A percentile compares a stretch with the other conserved stretches of the same genome.
These are phyloP conservation scores for Musa acuminata DNA, from an alignment of 176 grass and related monocot species.

Conservation along the genomic window DNA sequence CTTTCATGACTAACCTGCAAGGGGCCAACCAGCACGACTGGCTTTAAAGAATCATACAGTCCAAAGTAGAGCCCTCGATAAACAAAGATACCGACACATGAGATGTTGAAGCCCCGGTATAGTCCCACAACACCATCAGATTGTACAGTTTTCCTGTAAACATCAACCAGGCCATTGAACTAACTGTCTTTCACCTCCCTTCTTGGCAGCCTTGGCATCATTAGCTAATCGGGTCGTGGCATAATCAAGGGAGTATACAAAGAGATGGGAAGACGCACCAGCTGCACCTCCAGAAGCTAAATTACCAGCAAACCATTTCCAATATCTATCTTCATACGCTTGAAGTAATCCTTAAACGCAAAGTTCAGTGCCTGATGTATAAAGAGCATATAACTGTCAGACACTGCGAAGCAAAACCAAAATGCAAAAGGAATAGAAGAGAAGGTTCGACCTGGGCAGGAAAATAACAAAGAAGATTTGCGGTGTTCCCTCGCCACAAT, in stretches of 20 bases:
- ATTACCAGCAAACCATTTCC: not conserved
- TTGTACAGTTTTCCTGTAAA: conserved; percentile 11
- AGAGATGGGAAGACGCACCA: conserved; percentile 13
- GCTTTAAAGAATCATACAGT: conserved; percentile 15
- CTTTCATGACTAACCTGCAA: conserved; percentile 8
- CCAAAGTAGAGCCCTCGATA: conserved; percentile 18
- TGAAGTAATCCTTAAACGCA: conserved; percentile 17
- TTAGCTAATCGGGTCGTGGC: conserved; percentile 4
- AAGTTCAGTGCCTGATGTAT: conserved; percentile 12
- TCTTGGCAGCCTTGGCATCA: not conserved
- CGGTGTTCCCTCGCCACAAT: conserved; percentile 15
- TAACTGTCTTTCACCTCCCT: conserved; percentile 19
- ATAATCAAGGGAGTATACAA: conserved; percentile 16
- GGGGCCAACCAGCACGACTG: conserved; percentile 3
- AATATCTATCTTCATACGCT: not conserved
- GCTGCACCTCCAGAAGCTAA: conserved; percentile 17
- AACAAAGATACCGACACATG: conserved; percentile 1
- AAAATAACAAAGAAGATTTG: conserved; percentile 17
- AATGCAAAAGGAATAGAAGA: too few relatives aligned
- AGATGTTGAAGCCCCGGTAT: conserved; percentile 15
- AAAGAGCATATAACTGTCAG: too few relatives aligned
- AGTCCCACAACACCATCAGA: conserved; percentile 3
- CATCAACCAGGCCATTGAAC: conserved; percentile 17
- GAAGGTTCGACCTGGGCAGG: not conserved
- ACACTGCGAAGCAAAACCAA: too few relatives aligned